These are phyloP conservation scores for Ensete ventricosum DNA, from an alignment of 176 grass and related monocot species.

Conservation along the genomic window DNA sequence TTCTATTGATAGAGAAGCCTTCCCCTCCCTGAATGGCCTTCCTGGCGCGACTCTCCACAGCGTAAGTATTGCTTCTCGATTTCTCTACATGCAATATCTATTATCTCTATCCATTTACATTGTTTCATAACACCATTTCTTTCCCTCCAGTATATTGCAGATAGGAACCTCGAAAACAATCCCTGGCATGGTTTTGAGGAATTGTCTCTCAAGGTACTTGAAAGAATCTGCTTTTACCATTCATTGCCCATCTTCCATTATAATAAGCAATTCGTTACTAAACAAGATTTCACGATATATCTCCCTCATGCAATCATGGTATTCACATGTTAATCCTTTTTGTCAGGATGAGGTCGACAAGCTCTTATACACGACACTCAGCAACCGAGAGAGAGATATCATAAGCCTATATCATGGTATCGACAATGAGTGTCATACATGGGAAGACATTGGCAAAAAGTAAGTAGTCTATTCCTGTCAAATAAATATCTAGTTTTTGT, in stretches of 20 bases:
- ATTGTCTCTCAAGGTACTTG: constrained; percentile 62
- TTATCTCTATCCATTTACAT: constrained; percentile 6
- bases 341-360: constrained; percentile 80
- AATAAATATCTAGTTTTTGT: background rate
- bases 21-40: constrained; percentile 58
- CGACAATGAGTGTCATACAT: constrained; percentile 63
- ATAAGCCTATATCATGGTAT: constrained; percentile 81
- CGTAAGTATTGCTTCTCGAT: constrained; percentile 34
- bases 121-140: background rate
- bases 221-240: constrained; percentile 4
- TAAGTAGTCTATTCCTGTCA: constrained; percentile 34
- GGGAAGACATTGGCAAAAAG: constrained; percentile 93
- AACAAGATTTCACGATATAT: background rate
- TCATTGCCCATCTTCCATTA: background rate
- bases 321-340: constrained; percentile 2
- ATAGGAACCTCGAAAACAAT: constrained; percentile 68
- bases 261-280: background rate
- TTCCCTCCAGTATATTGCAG: constrained; percentile 63
- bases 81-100: constrained; percentile 1
- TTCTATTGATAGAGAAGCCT: constrained; percentile 86
- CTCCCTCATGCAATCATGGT: background rate
- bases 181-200: constrained; percentile 88
- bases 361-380: constrained; percentile 60
- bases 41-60: constrained; percentile 77
- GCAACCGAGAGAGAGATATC: constrained; percentile 72